Evolutionary conservation across 225 moss, liverwort and hornwort species (phyloP).

Genomic region (Pleurozium schreberi): DNA sequence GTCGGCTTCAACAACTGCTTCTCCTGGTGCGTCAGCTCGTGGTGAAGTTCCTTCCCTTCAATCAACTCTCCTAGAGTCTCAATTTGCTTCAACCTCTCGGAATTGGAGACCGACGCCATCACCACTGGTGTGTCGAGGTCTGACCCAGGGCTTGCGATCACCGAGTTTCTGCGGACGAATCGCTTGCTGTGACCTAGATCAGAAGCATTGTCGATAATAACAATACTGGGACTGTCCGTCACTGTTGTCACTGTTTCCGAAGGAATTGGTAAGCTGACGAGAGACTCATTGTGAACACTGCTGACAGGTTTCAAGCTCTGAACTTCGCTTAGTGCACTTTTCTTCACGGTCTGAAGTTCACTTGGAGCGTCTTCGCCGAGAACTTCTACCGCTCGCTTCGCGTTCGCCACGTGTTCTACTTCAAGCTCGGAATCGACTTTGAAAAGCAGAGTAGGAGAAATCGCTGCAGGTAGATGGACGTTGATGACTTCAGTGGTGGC

Average conservation of each 20-base stretch:
- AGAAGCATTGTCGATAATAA: not conserved
- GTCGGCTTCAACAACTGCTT: not conserved
- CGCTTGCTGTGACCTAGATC: not conserved
- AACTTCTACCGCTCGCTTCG: not conserved
- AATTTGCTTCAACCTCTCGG: not conserved
- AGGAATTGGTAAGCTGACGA: not conserved
- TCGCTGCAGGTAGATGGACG: not conserved
- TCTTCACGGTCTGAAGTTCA: not conserved
- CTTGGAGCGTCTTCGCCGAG: not conserved
- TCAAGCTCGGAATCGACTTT: not conserved
- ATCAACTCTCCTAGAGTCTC: slow-evolving; percentile 4
- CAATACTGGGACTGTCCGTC: not conserved
- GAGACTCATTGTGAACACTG: not conserved
- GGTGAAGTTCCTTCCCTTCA: not conserved
- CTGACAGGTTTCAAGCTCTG: not conserved
- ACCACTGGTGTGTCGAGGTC: not conserved
- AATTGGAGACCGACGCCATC: not conserved
- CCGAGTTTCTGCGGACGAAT: not conserved
- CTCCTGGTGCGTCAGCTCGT: not conserved
- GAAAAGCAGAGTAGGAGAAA: not conserved
- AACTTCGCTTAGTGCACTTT: not conserved
- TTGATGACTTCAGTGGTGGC: not conserved
- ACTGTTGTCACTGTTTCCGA: not conserved
- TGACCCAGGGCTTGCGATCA: not conserved
- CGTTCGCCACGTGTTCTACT: not conserved